A percentile compares a stretch with the other conserved stretches of the same genome.
Conservation (phyloP, 352 stramenopile genomes). For the Phytopythium aichiense region DNA sequence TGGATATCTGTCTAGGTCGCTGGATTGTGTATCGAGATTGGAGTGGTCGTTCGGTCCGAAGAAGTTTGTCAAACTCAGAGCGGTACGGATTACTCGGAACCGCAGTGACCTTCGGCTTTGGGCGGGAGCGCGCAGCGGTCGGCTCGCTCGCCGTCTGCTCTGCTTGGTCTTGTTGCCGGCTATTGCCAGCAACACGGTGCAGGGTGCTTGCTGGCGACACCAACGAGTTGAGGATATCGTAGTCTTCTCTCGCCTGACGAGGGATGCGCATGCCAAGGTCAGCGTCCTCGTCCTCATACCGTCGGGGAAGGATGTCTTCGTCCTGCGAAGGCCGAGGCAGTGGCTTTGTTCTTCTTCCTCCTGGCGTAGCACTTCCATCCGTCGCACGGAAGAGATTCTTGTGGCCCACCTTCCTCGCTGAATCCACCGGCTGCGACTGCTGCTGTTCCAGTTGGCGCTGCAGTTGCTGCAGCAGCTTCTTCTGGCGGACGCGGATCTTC, state of each 20-base stretch:
- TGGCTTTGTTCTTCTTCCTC: neutral
- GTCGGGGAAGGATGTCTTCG: neutral
- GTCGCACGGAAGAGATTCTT: neutral
- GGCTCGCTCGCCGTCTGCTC: constrained; percentile 24
- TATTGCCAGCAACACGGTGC: neutral
- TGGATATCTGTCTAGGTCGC: constrained; percentile 1
- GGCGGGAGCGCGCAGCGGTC: constrained; percentile 6
- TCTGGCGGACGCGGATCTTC: constrained; percentile 70
- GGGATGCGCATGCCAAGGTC: neutral
- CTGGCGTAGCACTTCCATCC: neutral
- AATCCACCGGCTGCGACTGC: neutral
- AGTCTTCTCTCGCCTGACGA: constrained; percentile 12
- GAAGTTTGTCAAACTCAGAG: constrained; percentile 38
- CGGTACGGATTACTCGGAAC: constrained; percentile 15
- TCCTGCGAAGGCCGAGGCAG: neutral
- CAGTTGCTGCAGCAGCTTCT: constrained; percentile 71
- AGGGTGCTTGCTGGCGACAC: constrained; percentile 7
- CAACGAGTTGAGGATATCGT: constrained; percentile 41
- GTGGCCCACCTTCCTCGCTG: constrained; percentile 12
- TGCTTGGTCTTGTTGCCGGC: constrained; percentile 4
- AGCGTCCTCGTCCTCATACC: neutral
- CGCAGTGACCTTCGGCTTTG: constrained; percentile 1
- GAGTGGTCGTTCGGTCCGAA: constrained; percentile 22
- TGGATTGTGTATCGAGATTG: constrained; percentile 4
- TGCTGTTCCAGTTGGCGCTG: constrained; percentile 30